Conservation (phyloP, 1,284 basidiomycete species). For the Tremellales sp. region DNA sequence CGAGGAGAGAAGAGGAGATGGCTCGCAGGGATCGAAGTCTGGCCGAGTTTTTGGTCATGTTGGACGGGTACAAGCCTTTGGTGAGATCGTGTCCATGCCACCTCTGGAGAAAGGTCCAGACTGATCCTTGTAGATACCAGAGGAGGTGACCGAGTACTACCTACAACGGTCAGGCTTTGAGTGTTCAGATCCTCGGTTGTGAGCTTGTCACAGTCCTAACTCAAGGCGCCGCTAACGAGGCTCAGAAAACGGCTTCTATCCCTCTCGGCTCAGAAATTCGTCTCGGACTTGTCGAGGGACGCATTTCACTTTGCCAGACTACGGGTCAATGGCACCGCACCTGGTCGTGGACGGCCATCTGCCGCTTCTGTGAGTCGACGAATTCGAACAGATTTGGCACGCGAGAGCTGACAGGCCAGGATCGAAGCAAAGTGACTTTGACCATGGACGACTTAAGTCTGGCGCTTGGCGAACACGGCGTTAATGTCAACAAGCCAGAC, state of each 20-base stretch:
- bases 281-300: slow-evolving; percentile 93
- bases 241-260: slow-evolving; percentile 86
- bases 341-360: slow-evolving; percentile 44
- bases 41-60: slow-evolving; percentile 89
- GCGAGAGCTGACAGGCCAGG: slow-evolving; percentile 52
- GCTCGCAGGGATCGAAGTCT: slow-evolving; percentile 73
- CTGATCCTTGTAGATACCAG: slow-evolving; percentile 72
- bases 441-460: slow-evolving; percentile 96
- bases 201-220: slow-evolving; percentile 41
- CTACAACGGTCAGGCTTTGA: slow-evolving; percentile 95
- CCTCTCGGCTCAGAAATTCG: slow-evolving; percentile 95
- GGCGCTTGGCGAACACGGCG: slow-evolving; percentile 91
- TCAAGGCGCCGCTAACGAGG: slow-evolving; percentile 1
- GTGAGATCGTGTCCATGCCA: slow-evolving; percentile 52
- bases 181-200: slow-evolving; percentile 88
- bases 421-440: slow-evolving; percentile 90
- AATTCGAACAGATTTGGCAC: not conserved
- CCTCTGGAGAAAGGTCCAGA: not conserved
- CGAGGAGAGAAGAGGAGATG: slow-evolving; percentile 62
- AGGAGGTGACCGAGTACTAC: slow-evolving; percentile 97
- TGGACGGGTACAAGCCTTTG: slow-evolving; percentile 94
- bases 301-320: slow-evolving; percentile 97
- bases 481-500: slow-evolving; percentile 87
- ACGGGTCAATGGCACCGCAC: slow-evolving; percentile 57
- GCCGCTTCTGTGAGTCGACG: slow-evolving; percentile 21